Evolutionary conservation across 495 filamentous ascomycete genomes (phyloP).

Genomic region (Aspergillus biplanus): DNA sequence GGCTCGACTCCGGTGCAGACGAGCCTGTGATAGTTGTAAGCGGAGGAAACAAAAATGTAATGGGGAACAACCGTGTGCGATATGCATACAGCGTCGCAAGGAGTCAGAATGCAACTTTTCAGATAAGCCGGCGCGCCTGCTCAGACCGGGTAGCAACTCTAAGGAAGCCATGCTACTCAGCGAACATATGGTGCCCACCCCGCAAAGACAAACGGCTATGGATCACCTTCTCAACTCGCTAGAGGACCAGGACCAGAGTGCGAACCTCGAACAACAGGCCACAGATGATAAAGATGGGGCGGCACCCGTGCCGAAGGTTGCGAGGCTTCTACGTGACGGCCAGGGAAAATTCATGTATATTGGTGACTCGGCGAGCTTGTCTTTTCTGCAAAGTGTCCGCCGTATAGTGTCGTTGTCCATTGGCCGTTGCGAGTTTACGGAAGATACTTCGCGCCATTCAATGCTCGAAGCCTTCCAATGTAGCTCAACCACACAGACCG

Average conservation of each 20-base stretch:
- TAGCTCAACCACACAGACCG: constrained; percentile 38
- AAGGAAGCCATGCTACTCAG: constrained; percentile 48
- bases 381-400: constrained; percentile 71
- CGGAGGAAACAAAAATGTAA: constrained; percentile 82
- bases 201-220: constrained; percentile 46
- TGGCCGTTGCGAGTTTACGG: constrained; percentile 67
- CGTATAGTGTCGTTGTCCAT: constrained; percentile 71
- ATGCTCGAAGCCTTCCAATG: constrained; percentile 63
- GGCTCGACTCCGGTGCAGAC: constrained; percentile 43
- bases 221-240: constrained; percentile 44
- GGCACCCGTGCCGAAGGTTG: constrained; percentile 48
- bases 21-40: constrained; percentile 78
- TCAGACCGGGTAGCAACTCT: constrained; percentile 35
- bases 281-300: constrained; percentile 43
- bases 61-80: constrained; percentile 69
- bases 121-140: constrained; percentile 44
- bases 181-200: constrained; percentile 37
- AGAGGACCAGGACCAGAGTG: constrained; percentile 43
- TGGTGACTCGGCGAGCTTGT: constrained; percentile 73
- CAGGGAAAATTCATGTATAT: constrained; percentile 66
- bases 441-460: constrained; percentile 68
- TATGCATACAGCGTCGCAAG: constrained; percentile 62
- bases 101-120: constrained; percentile 50
- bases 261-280: constrained; percentile 39
- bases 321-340: constrained; percentile 57